phyloP scores from a whole-genome alignment of 108 stramenopile genomes.

The Skeletonema potamos region DNA sequence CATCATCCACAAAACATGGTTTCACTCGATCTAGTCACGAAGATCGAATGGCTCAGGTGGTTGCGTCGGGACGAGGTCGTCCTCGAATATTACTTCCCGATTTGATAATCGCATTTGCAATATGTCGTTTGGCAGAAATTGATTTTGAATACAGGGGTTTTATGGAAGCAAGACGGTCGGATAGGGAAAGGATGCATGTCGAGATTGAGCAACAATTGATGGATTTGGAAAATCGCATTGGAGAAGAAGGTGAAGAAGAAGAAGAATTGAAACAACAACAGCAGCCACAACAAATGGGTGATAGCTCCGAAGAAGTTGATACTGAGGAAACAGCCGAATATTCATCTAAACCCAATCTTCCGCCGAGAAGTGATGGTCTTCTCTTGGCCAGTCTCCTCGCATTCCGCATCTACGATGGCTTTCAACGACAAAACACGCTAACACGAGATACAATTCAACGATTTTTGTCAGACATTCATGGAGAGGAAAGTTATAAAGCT shows the following conservation, averaged over 20 bases:
- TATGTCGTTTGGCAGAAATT: slow-evolving; percentile 56
- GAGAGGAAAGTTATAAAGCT: slow-evolving; percentile 76
- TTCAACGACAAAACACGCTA: slow-evolving; percentile 70
- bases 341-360: slow-evolving; percentile 14
- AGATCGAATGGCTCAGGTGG: slow-evolving; percentile 26
- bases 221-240: slow-evolving; percentile 29
- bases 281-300: background rate
- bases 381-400: slow-evolving; percentile 40
- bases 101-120: slow-evolving; percentile 71
- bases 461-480: slow-evolving; percentile 80
- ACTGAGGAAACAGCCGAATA: slow-evolving; percentile 9
- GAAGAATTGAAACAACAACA: slow-evolving; percentile 10
- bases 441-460: slow-evolving; percentile 79
- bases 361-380: slow-evolving; percentile 31
- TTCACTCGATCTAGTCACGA: slow-evolving; percentile 18
- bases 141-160: slow-evolving; percentile 42
- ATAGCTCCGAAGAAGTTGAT: background rate
- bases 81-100: slow-evolving; percentile 65
- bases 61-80: slow-evolving; percentile 22
- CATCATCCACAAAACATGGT: slow-evolving; percentile 3
- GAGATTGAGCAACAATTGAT: slow-evolving; percentile 22
- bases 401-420: slow-evolving; percentile 80
- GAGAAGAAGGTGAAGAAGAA: background rate
- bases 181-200: slow-evolving; percentile 15
- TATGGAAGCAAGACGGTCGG: slow-evolving; percentile 22